phyloP scores from a whole-genome alignment of 208 protist genomes.

The Endotrypanum monterogeii region DNA sequence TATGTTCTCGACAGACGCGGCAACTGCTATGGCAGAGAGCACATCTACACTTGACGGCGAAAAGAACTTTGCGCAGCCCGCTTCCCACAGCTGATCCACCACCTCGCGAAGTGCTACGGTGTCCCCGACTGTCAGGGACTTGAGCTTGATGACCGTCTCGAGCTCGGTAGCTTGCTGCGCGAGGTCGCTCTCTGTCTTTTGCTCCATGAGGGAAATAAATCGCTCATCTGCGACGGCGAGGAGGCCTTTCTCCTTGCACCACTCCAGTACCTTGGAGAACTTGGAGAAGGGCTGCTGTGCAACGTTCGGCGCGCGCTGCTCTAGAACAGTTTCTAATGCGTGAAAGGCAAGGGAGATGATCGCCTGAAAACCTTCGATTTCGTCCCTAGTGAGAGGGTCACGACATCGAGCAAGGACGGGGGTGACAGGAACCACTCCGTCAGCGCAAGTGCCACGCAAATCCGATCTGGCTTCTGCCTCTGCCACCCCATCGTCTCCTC shows the following conservation, averaged over 20 bases:
- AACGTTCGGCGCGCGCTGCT: conserved; percentile 18
- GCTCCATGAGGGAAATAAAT: conserved; percentile 35
- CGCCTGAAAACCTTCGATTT: conserved; percentile 35
- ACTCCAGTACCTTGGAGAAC: conserved; percentile 56
- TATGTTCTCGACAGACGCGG: conserved; percentile 39
- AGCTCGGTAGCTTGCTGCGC: conserved; percentile 58
- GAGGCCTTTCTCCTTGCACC: conserved; percentile 48
- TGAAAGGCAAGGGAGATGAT: conserved; percentile 30
- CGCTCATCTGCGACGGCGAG: conserved; percentile 30
- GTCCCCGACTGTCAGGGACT: conserved; percentile 55
- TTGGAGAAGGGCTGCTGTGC: conserved; percentile 64
- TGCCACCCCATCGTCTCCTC: background rate
- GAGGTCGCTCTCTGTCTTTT: conserved; percentile 42
- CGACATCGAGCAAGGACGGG: background rate
- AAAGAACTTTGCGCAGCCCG: conserved; percentile 39
- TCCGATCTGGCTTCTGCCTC: background rate
- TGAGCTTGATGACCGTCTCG: conserved; percentile 78
- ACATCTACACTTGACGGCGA: conserved; percentile 76
- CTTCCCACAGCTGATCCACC: conserved; percentile 60
- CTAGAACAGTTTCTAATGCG: conserved; percentile 37
- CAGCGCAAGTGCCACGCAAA: background rate
- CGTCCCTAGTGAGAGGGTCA: conserved; percentile 34
- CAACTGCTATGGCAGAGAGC: conserved; percentile 70
- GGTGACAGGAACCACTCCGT: background rate
- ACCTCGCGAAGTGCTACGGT: conserved; percentile 36